Evolutionary conservation across 2,329 filamentous ascomycete species (phyloP).

Genomic region (Aspergillus phoenicis): DNA sequence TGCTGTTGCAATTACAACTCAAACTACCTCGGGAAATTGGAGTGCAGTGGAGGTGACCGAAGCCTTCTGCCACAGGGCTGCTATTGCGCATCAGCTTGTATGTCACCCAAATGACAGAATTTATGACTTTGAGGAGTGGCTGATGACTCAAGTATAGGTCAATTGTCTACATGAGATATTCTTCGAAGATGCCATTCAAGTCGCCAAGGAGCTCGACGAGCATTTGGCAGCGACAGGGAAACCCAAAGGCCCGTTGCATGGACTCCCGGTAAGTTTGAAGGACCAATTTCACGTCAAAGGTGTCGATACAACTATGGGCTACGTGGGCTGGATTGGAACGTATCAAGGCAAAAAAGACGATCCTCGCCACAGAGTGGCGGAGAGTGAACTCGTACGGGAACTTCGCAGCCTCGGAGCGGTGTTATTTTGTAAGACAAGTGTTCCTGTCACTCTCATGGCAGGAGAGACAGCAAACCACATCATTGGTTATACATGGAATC

Average conservation of each 20-base stretch:
- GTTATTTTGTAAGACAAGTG: neutral
- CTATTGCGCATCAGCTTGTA: slow-evolving; percentile 62
- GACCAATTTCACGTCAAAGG: slow-evolving; percentile 1
- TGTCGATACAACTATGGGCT: neutral
- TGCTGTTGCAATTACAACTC: slow-evolving; percentile 57
- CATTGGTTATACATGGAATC: slow-evolving; percentile 23
- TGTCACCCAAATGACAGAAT: neutral
- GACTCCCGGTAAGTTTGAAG: neutral
- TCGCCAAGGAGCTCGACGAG: neutral
- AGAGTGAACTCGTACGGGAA: neutral
- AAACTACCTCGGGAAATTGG: slow-evolving; percentile 58
- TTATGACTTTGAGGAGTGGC: neutral
- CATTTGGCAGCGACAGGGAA: neutral
- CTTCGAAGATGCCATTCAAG: neutral
- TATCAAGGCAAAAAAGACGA: neutral
- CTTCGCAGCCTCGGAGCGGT: neutral
- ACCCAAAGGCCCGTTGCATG: neutral
- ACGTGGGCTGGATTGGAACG: neutral
- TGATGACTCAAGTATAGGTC: slow-evolving; percentile 31
- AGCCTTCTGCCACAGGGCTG: slow-evolving; percentile 59
- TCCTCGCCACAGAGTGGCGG: neutral
- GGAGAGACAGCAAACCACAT: slow-evolving; percentile 23
- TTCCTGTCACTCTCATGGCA: slow-evolving; percentile 25
- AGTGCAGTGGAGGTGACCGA: slow-evolving; percentile 57
- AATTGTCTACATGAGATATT: slow-evolving; percentile 57